Evolutionary conservation across 495 filamentous ascomycete species (phyloP), one percentile per base, ranked within the genome.

Genomic region (Beverwykella pulmonaria): DNA sequence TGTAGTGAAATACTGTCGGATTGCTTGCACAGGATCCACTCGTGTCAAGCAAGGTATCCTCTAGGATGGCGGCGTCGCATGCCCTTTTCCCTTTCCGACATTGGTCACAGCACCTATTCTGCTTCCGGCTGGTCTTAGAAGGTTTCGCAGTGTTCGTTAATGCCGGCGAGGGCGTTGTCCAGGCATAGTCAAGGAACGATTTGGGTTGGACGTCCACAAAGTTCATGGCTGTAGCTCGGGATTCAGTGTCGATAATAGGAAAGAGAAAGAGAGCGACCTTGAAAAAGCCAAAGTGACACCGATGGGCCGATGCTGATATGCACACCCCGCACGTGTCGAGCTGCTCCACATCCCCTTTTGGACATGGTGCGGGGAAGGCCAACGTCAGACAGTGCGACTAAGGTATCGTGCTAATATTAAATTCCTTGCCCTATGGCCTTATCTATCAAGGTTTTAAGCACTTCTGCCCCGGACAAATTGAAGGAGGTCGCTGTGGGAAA

Each of bases 31-130:
- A 57, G 2, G 56, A 30, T 3, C 59, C 59, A 55, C 53, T 57
- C 4, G 17, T 52, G 44, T 63, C 59, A 0, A 68, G 53, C 44
- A 68, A 48, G 8, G 65, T 63, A 29, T 70, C 61, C 36, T 65
- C 67, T 5, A 65, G 57, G 22, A 71, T 67, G 1, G 63, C 58
- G 1, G 63, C 79, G 65, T 82, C 77, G 59, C 79, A 82, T 26
- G 75, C 77, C 55, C 76, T 70, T 62, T 79, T 80, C n/a, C 77
- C 77, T 55, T 79, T 81, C 26, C 79, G 68, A 54, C 79, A 81
- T 61, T 75, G 79, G 54, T 81, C 79, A 57, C 79, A 81, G 54
- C 77, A 79, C 49, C 75, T 75, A 55, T 77, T 74, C 55, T 82
- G 79, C 23, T 75, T 73, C 30, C 68, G 39, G 26, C 54, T 54